Evolutionary conservation across 805 yeast species (phyloP), one percentile per base, ranked within the genome.

Genomic region (Metschnikowia cerradonensis): DNA sequence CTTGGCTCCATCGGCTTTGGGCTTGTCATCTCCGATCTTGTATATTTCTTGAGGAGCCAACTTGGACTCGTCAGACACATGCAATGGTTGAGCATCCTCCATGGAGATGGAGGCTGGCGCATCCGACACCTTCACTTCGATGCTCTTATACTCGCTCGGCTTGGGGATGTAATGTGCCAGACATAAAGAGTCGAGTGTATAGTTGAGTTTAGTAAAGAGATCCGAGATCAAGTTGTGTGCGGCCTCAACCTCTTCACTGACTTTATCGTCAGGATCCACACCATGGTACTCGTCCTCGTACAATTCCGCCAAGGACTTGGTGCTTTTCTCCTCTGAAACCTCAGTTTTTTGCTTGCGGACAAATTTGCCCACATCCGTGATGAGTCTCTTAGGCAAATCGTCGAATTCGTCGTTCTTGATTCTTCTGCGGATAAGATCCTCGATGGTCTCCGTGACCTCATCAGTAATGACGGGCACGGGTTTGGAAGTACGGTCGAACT

Each of bases 41-140:
- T 85, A 94, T 7, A 94, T 77, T 70, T 92, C 99, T 72, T 92
- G 99, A 37, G 99, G 99, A 2, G 99, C 99, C 60, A 94, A 76
- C 45, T 87, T 80, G 13, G 84, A 73, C 20, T 84, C 88, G 33
- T 80, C 72, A 1, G 94, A 81, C 71, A 88, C 76, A 35, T 90
- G 84, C 51, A 89, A 76, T 45, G 99, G 99, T 71, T 90, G 97
- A 1, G 97, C 94, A 63, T 94, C 98, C 70, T 92, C 99, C 96
- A 92, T 88, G 1, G 85, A 64, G 45, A 94, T 85, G 1, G 96
- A 79, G 4, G 96, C 84, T 50, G 91, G 86, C 36, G 60, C 62
- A 50, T 71, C 76, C 33, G 62, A 65, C 36, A 90, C 89, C 65
- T 86, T 89, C 63, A 94, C 84, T 51, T 88, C 90, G 54, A 92